These are phyloP conservation scores for Fusarium sp. DNA, from an alignment of 2,329 filamentous ascomycete genomes.

Conservation along the genomic window DNA sequence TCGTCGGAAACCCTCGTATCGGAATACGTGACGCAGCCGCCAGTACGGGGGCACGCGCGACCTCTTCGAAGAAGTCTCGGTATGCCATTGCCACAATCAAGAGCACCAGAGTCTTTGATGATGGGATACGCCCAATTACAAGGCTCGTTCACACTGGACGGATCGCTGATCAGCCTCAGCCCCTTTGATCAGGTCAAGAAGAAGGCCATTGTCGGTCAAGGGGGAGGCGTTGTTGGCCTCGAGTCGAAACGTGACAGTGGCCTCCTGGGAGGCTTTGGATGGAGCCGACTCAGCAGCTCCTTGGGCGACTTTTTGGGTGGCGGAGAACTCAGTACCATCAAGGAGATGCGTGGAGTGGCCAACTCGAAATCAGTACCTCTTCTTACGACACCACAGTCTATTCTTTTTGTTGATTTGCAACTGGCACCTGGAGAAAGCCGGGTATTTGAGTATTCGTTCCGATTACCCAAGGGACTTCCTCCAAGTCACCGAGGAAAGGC, in stretches of 20 bases:
- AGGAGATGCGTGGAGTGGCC: constrained; percentile 91
- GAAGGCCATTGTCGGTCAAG: constrained; percentile 89
- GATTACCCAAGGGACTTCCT: constrained; percentile 87
- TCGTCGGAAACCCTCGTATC: constrained; percentile 94
- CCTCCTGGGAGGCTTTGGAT: constrained; percentile 85
- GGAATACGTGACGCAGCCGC: constrained; percentile 78
- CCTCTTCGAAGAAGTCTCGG: constrained; percentile 62
- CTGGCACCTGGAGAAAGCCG: constrained; percentile 89
- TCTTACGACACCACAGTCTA: constrained; percentile 94
- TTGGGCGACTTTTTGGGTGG: constrained; percentile 88
- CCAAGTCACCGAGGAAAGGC: constrained; percentile 91
- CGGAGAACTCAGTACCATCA: constrained; percentile 90
- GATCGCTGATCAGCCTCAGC: constrained; percentile 87
- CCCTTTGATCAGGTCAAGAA: constrained; percentile 97
- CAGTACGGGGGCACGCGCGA: constrained; percentile 49
- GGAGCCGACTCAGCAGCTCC: constrained; percentile 89
- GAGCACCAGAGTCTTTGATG: constrained; percentile 83
- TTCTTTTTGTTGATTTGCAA: constrained; percentile 93
- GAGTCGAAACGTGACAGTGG: constrained; percentile 83
- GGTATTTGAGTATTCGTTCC: constrained; percentile 88
- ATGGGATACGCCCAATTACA: constrained; percentile 98
- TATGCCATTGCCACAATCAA: constrained; percentile 57
- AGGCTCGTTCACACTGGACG: constrained; percentile 91
- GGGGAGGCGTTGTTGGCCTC: constrained; percentile 86
- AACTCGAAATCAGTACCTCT: constrained; percentile 90